Base-by-base conservation (phyloP, 2,329 filamentous ascomycete genomes). In the Capronia coronata region DNA sequence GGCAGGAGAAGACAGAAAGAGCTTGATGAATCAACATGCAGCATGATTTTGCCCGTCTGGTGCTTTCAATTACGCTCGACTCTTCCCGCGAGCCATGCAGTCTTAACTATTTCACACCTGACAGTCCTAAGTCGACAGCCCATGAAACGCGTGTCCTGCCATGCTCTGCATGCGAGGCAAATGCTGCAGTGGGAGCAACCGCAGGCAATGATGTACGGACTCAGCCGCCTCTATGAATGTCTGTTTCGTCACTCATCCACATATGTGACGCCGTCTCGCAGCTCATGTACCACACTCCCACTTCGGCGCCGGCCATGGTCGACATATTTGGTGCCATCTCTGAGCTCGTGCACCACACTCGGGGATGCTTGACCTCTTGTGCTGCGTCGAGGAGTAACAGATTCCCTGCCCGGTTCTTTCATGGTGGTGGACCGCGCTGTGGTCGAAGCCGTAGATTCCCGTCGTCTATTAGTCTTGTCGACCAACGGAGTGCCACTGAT, bases 241-340 rank as follows among this genome's bases (percentile, higher is more conserved):
- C n/a, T n/a, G n/a, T n/a, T n/a, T n/a, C n/a, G n/a, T 50, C 38
- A 50, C 30, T 51, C 48, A 37, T 60, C 58, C 18, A 54, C 50
- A 43, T 59, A 60, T 11, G 43, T 51, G 7, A 39, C 49, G 8
- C 58, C 58, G 41, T 57, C 54, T 42, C 58, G 50, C 48, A 60
- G 19, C 30, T 59, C 58, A 46, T 60, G 58, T 18, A 60, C 32
- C 13, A 59, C 52, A 19, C 46, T 57, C 13, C 16, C 42, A 16
- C 46, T 45, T 35, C 41, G 51, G 46, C 40, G 35, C 14, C 32
- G 47, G 22, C 43, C 41, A n/a, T 52, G 51, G 43, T 61, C 59
- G 11, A 59, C 50, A 46, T 59, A 61, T 45, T 41, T 52, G 14
- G 56, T 61, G 7, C 59, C 59, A 42, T 60, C 59, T 7, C 59